Evolutionary conservation across 1,139 yeast genomes (phyloP), one percentile per base, ranked within the genome.

Genomic region (Debaryomyces psychrophilus): DNA sequence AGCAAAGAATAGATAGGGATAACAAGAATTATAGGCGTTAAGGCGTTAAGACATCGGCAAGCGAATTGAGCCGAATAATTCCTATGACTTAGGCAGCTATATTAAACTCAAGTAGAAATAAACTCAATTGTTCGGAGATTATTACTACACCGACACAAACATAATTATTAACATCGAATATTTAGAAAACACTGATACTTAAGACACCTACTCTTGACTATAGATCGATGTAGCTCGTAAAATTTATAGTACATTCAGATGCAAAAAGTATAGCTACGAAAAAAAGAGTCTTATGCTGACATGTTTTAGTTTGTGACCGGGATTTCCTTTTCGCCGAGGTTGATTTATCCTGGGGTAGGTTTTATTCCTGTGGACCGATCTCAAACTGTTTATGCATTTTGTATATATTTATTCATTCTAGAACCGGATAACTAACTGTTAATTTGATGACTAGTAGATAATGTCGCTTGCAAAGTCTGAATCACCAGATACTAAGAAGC

Each of bases 301-400:
- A 14, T 20, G 8, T 34, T 34, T 8, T 23, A 27, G 3, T 23
- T 12, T 35, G 31, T 37, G 33, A 25, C 41, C 34, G 31, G 4
- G n/a, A 25, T 20, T n/a, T 38, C 41, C 41, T 38, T 38, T 28
- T 28, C 25, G 26, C 41, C 41, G 41, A 38, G 41, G 41, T 18
- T 12, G 22, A 18, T 25, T 37, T 27, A 38, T 28, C 22, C 41
- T 28, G 34, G 41, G 41, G 34, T 38, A 38, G 35, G n/a, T n/a
- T 38, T 9, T 25, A 20, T 38, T 38, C 41, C 41, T 28, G 41
- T 38, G 35, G 41, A 28, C 41, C 41, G 41, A 38, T 18, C 9
- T 14, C 12, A 4, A 38, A 18, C 34, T 38, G 35, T 28, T 37
- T 25, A 26, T 15, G 8, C 18, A 14, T 36, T 26, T 29, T 38